Evolutionary conservation across 108 stramenopile genomes (phyloP), one percentile per base, ranked within the genome.

Genomic region (Skeletonema potamos): DNA sequence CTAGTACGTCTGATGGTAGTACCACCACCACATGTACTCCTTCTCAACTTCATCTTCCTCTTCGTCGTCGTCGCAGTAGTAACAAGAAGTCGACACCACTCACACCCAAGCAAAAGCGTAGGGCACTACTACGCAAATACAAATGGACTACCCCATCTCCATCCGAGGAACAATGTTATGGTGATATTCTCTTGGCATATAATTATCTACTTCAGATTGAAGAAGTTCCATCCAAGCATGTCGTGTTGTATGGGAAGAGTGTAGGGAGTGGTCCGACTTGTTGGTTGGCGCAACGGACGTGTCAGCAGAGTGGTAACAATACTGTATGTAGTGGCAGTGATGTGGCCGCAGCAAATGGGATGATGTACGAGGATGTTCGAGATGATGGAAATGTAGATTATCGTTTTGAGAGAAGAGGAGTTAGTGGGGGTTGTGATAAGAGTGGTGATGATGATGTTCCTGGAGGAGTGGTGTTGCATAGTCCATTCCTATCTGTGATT

Each of bases 131-230:
- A 8, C 30, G 63, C 3, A 51, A 54, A 1, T 65, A 72, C 54
- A 48, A 33, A 1, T 76, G 80, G 70, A 69, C 55, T 26, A 37
- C 22, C 34, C 67, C 58, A 77, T 15, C 64, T 15, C 70, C 84
- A 27, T 84, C 81, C 33, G 86, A 87, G 57, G 61, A 69, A 32
- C 33, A 85, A 39, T 84, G 83, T 54, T 96, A 94, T 78, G 84
- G 82, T 10, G 91, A 95, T 64, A 84, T 93, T 43, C 77, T 88
- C 24, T 82, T 88, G 8, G 90, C 84, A 20, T 93, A 86, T 57
- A 65, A 84, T 4, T 87, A 91, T 61, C 82, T 96, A 18, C 82
- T 75, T 13, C 43, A 60, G 8, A 58, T 73, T 9, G 63, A 73
- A 30, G 62, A 82, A 4, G 62, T 94, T 20, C 56, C 61, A 1